phyloP scores from a whole-genome alignment of 208 protist genomes.

The Trypanosoma scelopori region DNA sequence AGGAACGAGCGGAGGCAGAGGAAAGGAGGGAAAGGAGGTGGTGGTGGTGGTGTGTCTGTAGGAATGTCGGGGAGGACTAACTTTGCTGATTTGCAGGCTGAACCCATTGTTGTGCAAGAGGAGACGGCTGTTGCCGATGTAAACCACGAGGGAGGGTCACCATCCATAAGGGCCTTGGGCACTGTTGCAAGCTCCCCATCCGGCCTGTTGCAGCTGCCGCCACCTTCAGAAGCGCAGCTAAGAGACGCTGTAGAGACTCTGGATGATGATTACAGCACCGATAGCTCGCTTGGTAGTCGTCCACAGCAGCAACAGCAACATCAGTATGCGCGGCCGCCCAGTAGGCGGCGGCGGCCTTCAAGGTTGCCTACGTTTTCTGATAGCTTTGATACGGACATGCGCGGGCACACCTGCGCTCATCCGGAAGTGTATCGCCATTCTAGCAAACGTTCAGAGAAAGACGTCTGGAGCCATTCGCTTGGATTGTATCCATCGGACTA shows the following conservation, averaged over 20 bases:
- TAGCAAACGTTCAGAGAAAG: slow-evolving; percentile 11
- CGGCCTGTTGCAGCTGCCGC: background rate
- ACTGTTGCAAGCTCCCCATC: no score
- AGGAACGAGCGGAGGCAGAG: background rate
- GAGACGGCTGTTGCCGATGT: background rate
- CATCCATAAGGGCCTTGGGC: no score
- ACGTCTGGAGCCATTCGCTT: slow-evolving; percentile 12
- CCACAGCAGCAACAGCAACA: slow-evolving; percentile 9
- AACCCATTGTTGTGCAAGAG: background rate
- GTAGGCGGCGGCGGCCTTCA: slow-evolving; percentile 3
- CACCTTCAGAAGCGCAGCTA: background rate
- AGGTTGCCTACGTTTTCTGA: background rate
- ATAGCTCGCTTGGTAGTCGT: slow-evolving; percentile 8
- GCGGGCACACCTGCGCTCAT: background rate
- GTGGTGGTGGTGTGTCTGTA: background rate
- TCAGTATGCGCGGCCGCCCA: background rate
- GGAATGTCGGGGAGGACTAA: background rate
- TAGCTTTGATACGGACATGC: background rate
- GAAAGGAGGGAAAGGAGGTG: background rate
- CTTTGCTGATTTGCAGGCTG: background rate
- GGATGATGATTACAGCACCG: slow-evolving; percentile 27
- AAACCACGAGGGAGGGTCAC: background rate
- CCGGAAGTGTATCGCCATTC: slow-evolving; percentile 28
- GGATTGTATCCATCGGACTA: slow-evolving; percentile 13
- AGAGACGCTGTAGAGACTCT: slow-evolving; percentile 5